A percentile compares a stretch with the other conserved stretches of the same genome.
Evolutionary conservation across 2,329 filamentous ascomycete species (phyloP).

Genomic region (Stemphylium vesicarium): DNA sequence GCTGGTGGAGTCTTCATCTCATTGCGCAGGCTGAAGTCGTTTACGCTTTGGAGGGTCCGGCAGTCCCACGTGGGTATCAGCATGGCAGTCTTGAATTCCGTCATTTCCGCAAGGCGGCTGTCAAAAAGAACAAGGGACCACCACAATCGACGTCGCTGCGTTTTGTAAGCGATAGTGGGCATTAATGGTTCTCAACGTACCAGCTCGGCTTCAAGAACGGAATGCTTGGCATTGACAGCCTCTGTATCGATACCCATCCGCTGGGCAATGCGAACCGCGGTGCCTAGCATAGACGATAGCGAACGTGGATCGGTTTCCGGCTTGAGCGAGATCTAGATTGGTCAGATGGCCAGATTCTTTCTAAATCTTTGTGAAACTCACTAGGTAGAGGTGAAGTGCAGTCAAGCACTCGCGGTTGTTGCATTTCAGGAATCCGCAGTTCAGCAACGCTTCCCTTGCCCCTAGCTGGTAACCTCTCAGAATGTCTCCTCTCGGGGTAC

Average conservation of each 20-base stretch:
- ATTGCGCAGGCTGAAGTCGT: constrained; percentile 56
- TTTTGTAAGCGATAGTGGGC: not conserved
- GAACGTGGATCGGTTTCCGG: constrained; percentile 54
- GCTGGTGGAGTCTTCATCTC: constrained; percentile 49
- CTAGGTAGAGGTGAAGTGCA: constrained; percentile 62
- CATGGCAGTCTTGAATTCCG: constrained; percentile 59
- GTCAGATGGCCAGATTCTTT: not conserved
- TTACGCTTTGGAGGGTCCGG: constrained; percentile 58
- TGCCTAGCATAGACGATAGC: constrained; percentile 62
- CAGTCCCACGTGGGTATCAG: constrained; percentile 58
- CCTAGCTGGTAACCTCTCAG: constrained; percentile 65
- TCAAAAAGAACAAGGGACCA: constrained; percentile 67
- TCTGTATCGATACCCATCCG: constrained; percentile 68
- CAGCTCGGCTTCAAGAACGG: constrained; percentile 64
- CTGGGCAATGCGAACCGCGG: constrained; percentile 65
- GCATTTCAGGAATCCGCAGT: constrained; percentile 62
- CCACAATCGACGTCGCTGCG: constrained; percentile 64
- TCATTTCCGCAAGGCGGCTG: constrained; percentile 58
- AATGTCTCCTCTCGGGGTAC: constrained; percentile 58
- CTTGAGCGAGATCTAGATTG: constrained; percentile 57
- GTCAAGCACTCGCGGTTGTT: constrained; percentile 62
- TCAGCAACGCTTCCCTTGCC: constrained; percentile 66
- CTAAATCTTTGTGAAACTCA: constrained; percentile 37
- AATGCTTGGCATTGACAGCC: constrained; percentile 56
- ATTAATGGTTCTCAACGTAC: not conserved